Evolutionary conservation across 805 yeast species (phyloP), one percentile per base, ranked within the genome.

Genomic region (Sugiyamaella lignohabitans): DNA sequence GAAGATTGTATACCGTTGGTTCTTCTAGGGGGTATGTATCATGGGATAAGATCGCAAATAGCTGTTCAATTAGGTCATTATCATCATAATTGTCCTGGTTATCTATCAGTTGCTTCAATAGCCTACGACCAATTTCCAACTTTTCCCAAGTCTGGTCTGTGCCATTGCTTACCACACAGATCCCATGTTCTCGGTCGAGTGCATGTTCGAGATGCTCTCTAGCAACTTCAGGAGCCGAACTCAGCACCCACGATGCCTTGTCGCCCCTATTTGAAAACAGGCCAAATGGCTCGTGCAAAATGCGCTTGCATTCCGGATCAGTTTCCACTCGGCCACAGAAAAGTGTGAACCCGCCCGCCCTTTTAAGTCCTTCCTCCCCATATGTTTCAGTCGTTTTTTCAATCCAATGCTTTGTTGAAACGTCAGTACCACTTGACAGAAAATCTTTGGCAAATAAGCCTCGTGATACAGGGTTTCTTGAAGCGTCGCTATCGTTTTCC

Each of bases 131-230:
- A 3, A 65, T 45, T 3, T 59, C 54, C 0, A 83, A 83, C 57
- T 89, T 91, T 0, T 75, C 73, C 97, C 98, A 89, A 4, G 86
- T 83, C 21, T 78, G 70, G 24, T 72, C 69, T 53, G 63, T 59
- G 16, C 62, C 51, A 23, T 49, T 40, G 5, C 41, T 22, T 44
- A 22, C 24, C 36, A 27, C 21, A 69, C 70, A n/a, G 36, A 42
- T 17, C 5, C 18, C 11, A 4, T 18, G 3, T n/a, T 27, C 16
- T 3, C 17, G 8, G 14, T 27, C 32, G 14, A 27, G 32, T 8
- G 8, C 11, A 8, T 27, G 8, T 27, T 8, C 32, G 11, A 27
- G 32, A 8, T 27, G 11, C 11, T 27, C 32, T 27, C 32, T 27
- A 8, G 32, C 40, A 40, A 4, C 14, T 6, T 6, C 8, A 16